phyloP scores from a whole-genome alignment of 176 grass and related monocot species.

The Rhynchospora breviuscula region DNA sequence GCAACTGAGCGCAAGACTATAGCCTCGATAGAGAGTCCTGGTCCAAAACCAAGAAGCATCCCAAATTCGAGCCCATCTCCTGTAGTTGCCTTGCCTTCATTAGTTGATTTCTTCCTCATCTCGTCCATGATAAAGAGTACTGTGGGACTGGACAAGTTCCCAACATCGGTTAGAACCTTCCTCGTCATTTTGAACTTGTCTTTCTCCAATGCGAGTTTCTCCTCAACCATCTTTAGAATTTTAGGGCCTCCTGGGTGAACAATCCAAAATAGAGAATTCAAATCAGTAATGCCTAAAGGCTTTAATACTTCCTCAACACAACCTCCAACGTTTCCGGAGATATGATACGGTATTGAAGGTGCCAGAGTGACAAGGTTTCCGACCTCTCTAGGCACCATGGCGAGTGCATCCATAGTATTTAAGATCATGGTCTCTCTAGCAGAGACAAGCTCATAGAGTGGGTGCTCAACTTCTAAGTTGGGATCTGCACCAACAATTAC shows the following conservation, averaged over 20 bases:
- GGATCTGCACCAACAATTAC: constrained; percentile 35
- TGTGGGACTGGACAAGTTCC: constrained; percentile 39
- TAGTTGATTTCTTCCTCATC: constrained; percentile 23
- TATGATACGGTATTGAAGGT: not conserved
- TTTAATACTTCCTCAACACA: constrained; percentile 15
- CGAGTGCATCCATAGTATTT: constrained; percentile 5
- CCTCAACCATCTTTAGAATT: constrained; percentile 36
- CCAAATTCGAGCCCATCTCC: constrained; percentile 37
- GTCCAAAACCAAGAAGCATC: constrained; percentile 47
- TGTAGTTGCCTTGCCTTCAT: not conserved
- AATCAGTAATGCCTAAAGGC: constrained; percentile 21
- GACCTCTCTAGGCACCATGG: not conserved
- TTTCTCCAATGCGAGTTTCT: constrained; percentile 14
- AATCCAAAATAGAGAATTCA: constrained; percentile 57
- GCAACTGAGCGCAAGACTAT: constrained; percentile 33
- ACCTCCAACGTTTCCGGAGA: constrained; percentile 32
- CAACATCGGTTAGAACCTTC: constrained; percentile 36
- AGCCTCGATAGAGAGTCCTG: constrained; percentile 49
- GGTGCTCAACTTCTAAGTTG: constrained; percentile 6
- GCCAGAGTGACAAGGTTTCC: constrained; percentile 18
- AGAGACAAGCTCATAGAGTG: constrained; percentile 38
- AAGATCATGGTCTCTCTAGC: constrained; percentile 29
- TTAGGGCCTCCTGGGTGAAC: constrained; percentile 33
- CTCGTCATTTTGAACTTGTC: constrained; percentile 37
- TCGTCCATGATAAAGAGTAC: constrained; percentile 54